Percentiles rank a stretch among this genome's conserved stretches.
phyloP scores from a whole-genome alignment of 2,329 filamentous ascomycete genomes.

The Camptophora hylomeconis region DNA sequence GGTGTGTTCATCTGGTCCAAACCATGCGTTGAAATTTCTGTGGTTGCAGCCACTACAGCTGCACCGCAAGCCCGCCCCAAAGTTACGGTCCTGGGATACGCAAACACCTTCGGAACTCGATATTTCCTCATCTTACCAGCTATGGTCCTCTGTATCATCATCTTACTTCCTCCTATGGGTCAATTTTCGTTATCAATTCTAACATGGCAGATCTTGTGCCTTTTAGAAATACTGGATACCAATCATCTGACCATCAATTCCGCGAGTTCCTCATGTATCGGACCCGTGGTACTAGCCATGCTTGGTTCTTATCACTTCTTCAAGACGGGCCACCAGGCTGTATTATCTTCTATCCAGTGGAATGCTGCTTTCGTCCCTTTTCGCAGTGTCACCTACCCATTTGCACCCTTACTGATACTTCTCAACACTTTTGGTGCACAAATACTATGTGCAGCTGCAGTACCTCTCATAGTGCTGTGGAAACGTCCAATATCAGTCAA shows the following conservation, averaged over 20 bases:
- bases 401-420: conserved; percentile 66
- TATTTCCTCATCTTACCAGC: conserved; percentile 76
- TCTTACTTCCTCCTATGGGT: conserved; percentile 92
- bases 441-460: conserved; percentile 64
- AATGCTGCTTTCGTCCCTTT: conserved; percentile 87
- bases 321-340: conserved; percentile 93
- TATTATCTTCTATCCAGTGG: conserved; percentile 82
- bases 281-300: conserved; percentile 71
- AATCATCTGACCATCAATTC: conserved; percentile 46
- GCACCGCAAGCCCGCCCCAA: conserved; percentile 25
- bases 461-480: conserved; percentile 78
- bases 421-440: conserved; percentile 85
- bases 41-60: conserved; percentile 19
- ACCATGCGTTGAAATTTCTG: conserved; percentile 64
- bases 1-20: conserved; percentile 76
- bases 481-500: conserved; percentile 67
- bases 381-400: conserved; percentile 60
- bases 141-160: conserved; percentile 61
- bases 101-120: conserved; percentile 81
- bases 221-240: conserved; percentile 51
- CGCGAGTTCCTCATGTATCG: conserved; percentile 37
- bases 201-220: conserved; percentile 76
- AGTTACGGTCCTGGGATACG: conserved; percentile 77
- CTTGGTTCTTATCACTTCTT: conserved; percentile 92
- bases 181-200: conserved; percentile 69